Percentiles rank a stretch among this genome's conserved stretches.
Conservation (phyloP, 73 alveolate genomes). For the Durusdinium trenchii region DNA sequence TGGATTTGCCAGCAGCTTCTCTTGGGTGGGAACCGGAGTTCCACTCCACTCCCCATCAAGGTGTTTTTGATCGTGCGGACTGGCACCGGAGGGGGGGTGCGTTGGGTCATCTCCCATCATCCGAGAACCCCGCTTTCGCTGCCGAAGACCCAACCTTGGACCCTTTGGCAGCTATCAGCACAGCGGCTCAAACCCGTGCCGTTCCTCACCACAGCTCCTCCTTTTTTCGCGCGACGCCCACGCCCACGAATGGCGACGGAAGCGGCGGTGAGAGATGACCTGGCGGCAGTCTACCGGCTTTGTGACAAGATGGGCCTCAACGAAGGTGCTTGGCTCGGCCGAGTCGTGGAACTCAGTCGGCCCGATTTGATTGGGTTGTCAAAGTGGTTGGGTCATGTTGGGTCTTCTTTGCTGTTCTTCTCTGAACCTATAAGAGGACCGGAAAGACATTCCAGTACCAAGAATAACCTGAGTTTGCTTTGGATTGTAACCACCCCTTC, state of each 20-base stretch:
- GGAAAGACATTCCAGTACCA: no score
- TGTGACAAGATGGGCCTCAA: conserved; percentile 45
- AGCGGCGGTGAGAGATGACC: conserved; percentile 43
- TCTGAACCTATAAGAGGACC: no score
- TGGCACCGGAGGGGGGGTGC: background rate
- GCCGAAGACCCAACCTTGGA: background rate
- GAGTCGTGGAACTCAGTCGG: no score
- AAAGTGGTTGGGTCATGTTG: no score
- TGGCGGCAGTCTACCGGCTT: conserved; percentile 27
- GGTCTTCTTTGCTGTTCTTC: no score
- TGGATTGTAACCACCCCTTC: no score
- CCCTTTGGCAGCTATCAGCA: background rate
- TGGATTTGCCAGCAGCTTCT: background rate
- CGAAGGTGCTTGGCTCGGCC: no score
- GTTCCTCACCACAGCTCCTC: background rate
- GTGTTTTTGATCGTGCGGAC: background rate
- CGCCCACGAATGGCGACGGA: background rate
- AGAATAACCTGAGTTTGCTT: no score
- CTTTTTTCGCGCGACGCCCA: background rate
- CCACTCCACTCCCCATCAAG: background rate
- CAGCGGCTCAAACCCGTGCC: background rate
- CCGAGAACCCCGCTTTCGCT: background rate
- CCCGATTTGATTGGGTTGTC: no score
- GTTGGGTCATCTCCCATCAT: background rate
- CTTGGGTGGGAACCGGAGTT: background rate